Evolutionary conservation across 495 filamentous ascomycete species (phyloP).

Genomic region (Penicillium pulvis): DNA sequence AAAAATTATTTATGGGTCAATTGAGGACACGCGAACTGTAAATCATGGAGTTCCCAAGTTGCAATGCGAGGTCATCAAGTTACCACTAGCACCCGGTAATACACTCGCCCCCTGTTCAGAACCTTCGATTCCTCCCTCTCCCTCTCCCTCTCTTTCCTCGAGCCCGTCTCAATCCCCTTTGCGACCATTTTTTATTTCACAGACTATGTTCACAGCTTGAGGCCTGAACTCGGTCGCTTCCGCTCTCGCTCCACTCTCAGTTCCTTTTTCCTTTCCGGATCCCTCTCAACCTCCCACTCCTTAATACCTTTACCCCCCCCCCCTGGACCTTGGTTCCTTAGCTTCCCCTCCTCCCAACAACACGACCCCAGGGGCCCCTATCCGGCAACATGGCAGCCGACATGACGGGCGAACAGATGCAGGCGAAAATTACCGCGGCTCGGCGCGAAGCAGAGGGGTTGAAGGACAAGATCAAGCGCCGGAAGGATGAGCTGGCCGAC

Average conservation of each 20-base stretch:
- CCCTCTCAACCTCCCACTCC: constrained; percentile 13
- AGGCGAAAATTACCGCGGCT: constrained; percentile 91
- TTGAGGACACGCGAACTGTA: neutral
- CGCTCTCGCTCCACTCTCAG: constrained; percentile 24
- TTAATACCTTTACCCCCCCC: constrained; percentile 7
- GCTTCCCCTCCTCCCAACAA: constrained; percentile 23
- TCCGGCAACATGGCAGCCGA: constrained; percentile 57
- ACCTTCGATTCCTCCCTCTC: constrained; percentile 21
- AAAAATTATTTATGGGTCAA: neutral
- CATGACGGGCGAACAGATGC: constrained; percentile 72
- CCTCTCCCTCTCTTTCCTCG: constrained; percentile 11
- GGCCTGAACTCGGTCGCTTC: constrained; percentile 23
- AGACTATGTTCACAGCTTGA: constrained; percentile 28
- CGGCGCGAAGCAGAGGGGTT: constrained; percentile 96
- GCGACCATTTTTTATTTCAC: constrained; percentile 15
- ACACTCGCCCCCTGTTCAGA: constrained; percentile 21
- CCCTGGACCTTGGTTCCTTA: constrained; percentile 16
- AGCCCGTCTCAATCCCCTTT: constrained; percentile 11
- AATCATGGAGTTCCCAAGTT: neutral
- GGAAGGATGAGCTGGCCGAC: constrained; percentile 99
- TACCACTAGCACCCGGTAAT: constrained; percentile 18
- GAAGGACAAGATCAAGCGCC: constrained; percentile 98
- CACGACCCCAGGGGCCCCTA: constrained; percentile 27
- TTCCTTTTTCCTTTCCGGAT: constrained; percentile 10
- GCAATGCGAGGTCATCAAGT: constrained; percentile 10